These are phyloP conservation scores for Candida sphagnicola DNA, from an alignment of 805 yeast genomes.

Conservation along the genomic window DNA sequence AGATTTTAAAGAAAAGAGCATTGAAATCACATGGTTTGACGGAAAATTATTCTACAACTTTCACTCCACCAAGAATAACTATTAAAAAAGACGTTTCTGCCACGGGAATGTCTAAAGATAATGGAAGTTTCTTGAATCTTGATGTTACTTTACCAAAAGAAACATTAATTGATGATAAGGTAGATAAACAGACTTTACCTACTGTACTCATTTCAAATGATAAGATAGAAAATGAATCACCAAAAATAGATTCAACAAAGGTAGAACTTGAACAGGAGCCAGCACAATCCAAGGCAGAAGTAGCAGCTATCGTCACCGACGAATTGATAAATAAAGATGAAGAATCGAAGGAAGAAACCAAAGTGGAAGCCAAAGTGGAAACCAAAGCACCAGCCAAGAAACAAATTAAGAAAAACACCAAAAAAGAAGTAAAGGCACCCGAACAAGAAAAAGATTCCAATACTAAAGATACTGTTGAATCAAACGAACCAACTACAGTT, in stretches of 20 bases:
- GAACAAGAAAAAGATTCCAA: slow-evolving; percentile 1
- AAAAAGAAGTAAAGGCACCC: neutral
- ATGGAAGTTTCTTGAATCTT: slow-evolving; percentile 21
- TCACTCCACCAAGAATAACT: slow-evolving; percentile 28
- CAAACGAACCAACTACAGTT: no score
- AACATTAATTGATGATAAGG: slow-evolving; percentile 34
- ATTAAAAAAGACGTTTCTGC: slow-evolving; percentile 8
- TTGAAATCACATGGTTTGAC: slow-evolving; percentile 36
- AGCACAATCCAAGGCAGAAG: neutral
- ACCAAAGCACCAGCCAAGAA: slow-evolving; percentile 2
- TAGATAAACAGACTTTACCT: no score
- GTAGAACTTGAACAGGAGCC: slow-evolving; percentile 7
- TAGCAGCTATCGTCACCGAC: slow-evolving; percentile 3
- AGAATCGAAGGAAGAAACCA: neutral
- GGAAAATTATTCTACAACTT: slow-evolving; percentile 34
- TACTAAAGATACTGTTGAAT: no score
- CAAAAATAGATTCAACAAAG: slow-evolving; percentile 1
- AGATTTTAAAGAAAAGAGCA: slow-evolving; percentile 38
- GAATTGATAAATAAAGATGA: neutral
- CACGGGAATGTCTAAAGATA: slow-evolving; percentile 2
- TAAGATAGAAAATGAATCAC: no score
- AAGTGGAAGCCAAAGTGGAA: neutral
- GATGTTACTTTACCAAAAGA: slow-evolving; percentile 38
- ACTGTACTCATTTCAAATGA: no score
- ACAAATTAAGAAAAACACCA: neutral